phyloP scores from a whole-genome alignment of 371 early-diverging fungal genomes.

The Mortierella sp. region DNA sequence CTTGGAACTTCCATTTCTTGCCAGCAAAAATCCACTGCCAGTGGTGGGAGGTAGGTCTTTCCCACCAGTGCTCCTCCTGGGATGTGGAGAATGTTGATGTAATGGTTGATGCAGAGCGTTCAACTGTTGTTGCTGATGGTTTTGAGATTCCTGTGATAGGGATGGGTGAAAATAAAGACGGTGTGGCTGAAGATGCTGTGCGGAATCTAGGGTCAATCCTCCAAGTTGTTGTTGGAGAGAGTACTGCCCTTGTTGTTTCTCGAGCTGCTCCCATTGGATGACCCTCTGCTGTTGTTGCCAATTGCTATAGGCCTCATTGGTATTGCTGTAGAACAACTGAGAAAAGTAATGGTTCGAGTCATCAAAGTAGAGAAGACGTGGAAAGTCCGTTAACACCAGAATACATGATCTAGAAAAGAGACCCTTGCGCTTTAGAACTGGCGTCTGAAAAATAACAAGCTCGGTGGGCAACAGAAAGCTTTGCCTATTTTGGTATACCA shows the following conservation, averaged over 20 bases:
- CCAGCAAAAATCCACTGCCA: conserved; percentile 28
- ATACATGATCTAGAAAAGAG: conserved; percentile 72
- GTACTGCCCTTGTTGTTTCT: conserved; percentile 1
- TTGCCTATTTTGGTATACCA: conserved; percentile 16
- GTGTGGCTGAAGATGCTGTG: neutral
- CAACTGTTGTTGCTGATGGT: conserved; percentile 31
- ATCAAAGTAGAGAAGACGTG: conserved; percentile 78
- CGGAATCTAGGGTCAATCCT: neutral
- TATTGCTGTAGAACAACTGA: conserved; percentile 46
- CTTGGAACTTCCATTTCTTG: conserved; percentile 23
- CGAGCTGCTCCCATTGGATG: conserved; percentile 23
- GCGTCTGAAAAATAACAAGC: conserved; percentile 70
- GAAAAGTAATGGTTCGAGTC: conserved; percentile 58
- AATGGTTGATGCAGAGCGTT: conserved; percentile 23
- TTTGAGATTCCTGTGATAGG: conserved; percentile 19
- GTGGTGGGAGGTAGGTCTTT: conserved; percentile 14
- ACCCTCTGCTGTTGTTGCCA: conserved; percentile 40
- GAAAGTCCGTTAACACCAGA: conserved; percentile 77
- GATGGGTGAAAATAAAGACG: conserved; percentile 24
- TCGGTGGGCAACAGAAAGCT: conserved; percentile 69
- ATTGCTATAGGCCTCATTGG: conserved; percentile 30
- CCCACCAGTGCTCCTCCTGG: conserved; percentile 15
- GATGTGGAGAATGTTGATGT: conserved; percentile 7
- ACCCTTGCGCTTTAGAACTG: conserved; percentile 71
- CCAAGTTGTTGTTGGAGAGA: conserved; percentile 13